Percentiles rank a stretch among this genome's conserved stretches.
These are phyloP conservation scores for Penicillium italicum DNA, from an alignment of 2,329 filamentous ascomycete genomes.

Conservation along the genomic window DNA sequence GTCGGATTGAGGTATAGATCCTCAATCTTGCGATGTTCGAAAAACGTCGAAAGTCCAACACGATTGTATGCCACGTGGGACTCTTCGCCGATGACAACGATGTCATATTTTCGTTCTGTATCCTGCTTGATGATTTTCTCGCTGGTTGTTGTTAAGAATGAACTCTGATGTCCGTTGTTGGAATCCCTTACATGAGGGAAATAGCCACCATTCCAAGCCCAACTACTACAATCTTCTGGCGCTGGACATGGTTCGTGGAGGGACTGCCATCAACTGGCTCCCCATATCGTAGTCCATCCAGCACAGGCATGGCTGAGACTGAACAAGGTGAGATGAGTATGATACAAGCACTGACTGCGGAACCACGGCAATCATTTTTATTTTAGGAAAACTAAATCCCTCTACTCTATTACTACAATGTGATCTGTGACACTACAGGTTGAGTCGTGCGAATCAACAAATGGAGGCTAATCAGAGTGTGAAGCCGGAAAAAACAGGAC, in stretches of 20 bases:
- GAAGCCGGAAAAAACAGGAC: constrained; percentile 10
- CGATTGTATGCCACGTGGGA: constrained; percentile 85
- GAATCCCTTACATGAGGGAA: constrained; percentile 68
- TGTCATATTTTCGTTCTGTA: constrained; percentile 70
- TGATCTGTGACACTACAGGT: background rate
- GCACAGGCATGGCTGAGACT: constrained; percentile 26
- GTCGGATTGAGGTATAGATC: constrained; percentile 82
- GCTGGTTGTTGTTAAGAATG: constrained; percentile 44
- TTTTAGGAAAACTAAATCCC: constrained; percentile 9
- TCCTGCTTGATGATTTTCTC: constrained; percentile 88
- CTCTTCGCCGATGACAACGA: constrained; percentile 85
- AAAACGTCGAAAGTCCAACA: constrained; percentile 84
- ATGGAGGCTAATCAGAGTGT: background rate
- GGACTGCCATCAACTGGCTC: constrained; percentile 24
- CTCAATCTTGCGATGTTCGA: constrained; percentile 78
- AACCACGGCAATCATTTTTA: constrained; percentile 2
- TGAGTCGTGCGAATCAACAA: background rate
- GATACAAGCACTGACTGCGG: background rate
- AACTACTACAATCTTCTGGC: constrained; percentile 73
- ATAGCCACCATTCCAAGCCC: constrained; percentile 91
- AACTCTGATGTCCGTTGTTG: constrained; percentile 19
- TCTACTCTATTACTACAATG: background rate
- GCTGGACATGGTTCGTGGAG: constrained; percentile 9
- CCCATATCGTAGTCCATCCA: constrained; percentile 27
- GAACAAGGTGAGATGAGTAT: background rate